These are phyloP conservation scores for Catharanthus roseus DNA, from an alignment of 257 asterid species.

Conservation along the genomic window DNA sequence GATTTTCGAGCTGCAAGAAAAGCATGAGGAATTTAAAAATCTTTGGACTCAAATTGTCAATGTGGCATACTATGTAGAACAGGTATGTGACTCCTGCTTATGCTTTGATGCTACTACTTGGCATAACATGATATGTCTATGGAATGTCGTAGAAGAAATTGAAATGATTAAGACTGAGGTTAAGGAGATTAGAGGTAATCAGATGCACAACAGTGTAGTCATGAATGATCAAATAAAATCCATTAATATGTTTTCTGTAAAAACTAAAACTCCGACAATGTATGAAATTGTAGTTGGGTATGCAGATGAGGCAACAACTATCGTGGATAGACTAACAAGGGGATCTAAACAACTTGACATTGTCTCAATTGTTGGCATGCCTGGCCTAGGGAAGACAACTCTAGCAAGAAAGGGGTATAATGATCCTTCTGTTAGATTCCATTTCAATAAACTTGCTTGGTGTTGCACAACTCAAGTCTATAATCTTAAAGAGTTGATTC, in stretches of 20 bases:
- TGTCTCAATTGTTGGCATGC: conserved; percentile 1
- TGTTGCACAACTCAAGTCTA: conserved; percentile 16
- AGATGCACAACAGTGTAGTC: no score
- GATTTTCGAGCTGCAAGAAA: not conserved
- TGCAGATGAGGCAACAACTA: not conserved
- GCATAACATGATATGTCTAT: no score
- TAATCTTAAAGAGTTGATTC: not conserved
- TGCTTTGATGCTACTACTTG: not conserved
- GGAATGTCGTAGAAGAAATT: no score
- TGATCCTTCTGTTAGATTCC: not conserved
- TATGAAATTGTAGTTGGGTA: conserved; percentile 7
- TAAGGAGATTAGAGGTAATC: no score
- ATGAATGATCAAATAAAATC: not conserved
- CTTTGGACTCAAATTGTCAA: not conserved
- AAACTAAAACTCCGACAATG: not conserved
- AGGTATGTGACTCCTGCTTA: not conserved
- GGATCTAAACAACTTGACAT: conserved; percentile 7
- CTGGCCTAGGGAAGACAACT: conserved; percentile 25
- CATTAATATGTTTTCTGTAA: no score
- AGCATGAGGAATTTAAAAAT: not conserved
- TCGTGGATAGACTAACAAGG: not conserved
- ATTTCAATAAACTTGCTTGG: conserved; percentile 26
- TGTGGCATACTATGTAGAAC: conserved; percentile 5
- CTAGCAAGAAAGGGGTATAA: conserved; percentile 18
- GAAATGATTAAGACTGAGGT: no score